phyloP scores from a whole-genome alignment of 2,329 filamentous ascomycete genomes.

The Gaeumannomyces sp. region DNA sequence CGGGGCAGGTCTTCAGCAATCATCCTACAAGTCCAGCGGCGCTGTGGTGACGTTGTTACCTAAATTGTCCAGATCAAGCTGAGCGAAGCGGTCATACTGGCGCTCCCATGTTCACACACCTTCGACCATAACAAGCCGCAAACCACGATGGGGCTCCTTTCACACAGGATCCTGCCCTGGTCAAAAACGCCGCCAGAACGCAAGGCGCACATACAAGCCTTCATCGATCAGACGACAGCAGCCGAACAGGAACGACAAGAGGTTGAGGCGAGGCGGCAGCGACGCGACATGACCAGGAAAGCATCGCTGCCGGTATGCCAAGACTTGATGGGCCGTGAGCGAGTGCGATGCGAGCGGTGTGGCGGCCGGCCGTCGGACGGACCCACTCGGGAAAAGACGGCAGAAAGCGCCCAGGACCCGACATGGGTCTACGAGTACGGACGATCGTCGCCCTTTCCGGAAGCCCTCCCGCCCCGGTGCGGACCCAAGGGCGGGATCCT shows the following conservation, averaged over 20 bases:
- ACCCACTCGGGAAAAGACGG: neutral
- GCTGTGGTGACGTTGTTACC: too few relatives aligned
- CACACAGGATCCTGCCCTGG: neutral
- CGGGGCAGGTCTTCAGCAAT: too few relatives aligned
- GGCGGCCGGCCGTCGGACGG: neutral
- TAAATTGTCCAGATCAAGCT: too few relatives aligned
- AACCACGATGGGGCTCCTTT: neutral
- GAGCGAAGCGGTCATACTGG: too few relatives aligned
- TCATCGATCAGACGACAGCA: neutral
- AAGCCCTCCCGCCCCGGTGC: neutral
- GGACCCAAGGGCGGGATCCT: neutral
- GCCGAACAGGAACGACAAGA: neutral
- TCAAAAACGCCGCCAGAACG: neutral
- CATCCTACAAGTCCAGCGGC: too few relatives aligned
- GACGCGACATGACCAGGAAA: neutral
- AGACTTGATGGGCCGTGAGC: too few relatives aligned
- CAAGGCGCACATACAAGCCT: slow-evolving; percentile 6
- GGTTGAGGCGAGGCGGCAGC: neutral
- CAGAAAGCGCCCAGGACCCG: neutral
- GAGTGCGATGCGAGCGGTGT: neutral
- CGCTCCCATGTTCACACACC: too few relatives aligned
- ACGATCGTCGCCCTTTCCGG: too few relatives aligned
- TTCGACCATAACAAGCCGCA: too few relatives aligned
- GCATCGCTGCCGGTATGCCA: neutral
- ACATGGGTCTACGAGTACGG: too few relatives aligned